A percentile compares a stretch with the other conserved stretches of the same genome.
phyloP scores from a whole-genome alignment of 2,329 filamentous ascomycete genomes.

The Ophiocordyceps robertsii region DNA sequence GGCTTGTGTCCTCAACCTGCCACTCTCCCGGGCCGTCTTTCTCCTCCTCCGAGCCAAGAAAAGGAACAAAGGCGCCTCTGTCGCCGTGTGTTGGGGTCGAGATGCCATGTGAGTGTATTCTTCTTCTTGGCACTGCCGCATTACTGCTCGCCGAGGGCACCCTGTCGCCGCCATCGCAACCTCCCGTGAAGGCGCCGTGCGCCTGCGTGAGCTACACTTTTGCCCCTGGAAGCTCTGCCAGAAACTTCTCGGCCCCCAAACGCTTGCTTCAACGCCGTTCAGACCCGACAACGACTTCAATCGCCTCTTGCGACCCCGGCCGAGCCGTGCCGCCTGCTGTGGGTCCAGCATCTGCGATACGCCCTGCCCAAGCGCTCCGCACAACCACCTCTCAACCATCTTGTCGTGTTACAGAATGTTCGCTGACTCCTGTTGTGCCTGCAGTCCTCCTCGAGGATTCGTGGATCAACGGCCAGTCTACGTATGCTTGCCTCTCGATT shows the following conservation, averaged over 20 bases:
- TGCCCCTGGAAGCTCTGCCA: too few species aligned
- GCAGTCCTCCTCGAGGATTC: constrained; percentile 24
- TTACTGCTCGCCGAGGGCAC: neutral
- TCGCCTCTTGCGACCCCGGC: too few species aligned
- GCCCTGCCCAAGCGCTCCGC: neutral
- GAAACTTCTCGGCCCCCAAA: too few species aligned
- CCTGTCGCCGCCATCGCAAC: neutral
- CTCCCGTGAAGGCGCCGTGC: too few species aligned
- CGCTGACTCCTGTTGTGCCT: constrained; percentile 3
- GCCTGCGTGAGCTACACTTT: too few species aligned
- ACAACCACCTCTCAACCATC: neutral
- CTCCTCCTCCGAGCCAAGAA: neutral
- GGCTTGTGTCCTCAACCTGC: constrained; percentile 3
- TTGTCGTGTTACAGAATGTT: neutral
- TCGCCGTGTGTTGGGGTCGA: constrained; percentile 14
- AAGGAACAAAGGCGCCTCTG: constrained; percentile 7
- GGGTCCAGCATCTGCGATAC: too few species aligned
- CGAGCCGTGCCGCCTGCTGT: too few species aligned
- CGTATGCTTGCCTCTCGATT: constrained; percentile 11
- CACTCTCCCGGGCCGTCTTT: neutral
- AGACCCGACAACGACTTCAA: too few species aligned
- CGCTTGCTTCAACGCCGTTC: too few species aligned
- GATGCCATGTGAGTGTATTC: constrained; percentile 23
- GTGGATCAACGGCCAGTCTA: constrained; percentile 25
- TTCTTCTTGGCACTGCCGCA: neutral